A percentile compares a stretch with the other conserved stretches of the same genome.
Conservation (phyloP, 306 rosid genomes). For the Vigna radiata region DNA sequence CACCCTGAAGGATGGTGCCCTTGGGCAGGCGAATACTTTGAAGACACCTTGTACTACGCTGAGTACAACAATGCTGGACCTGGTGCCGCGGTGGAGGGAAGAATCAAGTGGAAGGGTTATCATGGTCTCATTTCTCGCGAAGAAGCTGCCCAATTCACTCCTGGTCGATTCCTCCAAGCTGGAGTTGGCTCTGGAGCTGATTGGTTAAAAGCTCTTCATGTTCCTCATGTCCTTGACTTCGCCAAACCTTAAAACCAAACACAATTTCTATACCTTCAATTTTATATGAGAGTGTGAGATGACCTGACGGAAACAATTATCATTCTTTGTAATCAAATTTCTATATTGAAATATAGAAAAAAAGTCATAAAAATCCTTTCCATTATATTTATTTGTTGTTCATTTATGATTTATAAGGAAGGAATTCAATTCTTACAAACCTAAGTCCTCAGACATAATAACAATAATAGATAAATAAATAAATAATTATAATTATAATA, state of each 20-base stretch:
- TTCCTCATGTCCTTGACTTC: constrained; percentile 39
- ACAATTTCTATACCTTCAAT: too few relatives aligned
- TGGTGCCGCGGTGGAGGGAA: constrained; percentile 46
- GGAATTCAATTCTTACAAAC: too few relatives aligned
- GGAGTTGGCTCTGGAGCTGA: neutral
- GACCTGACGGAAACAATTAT: neutral
- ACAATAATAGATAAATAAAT: too few relatives aligned
- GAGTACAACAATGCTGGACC: constrained; percentile 74
- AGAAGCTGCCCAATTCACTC: constrained; percentile 55
- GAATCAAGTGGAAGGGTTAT: constrained; percentile 67
- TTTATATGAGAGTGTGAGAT: too few relatives aligned
- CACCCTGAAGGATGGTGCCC: constrained; percentile 53
- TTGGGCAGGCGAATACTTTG: constrained; percentile 42
- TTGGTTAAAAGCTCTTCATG: constrained; percentile 49
- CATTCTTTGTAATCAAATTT: neutral
- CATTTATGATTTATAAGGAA: too few relatives aligned
- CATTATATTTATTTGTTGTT: too few relatives aligned
- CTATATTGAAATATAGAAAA: too few relatives aligned
- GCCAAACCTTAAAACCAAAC: neutral
- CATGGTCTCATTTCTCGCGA: constrained; percentile 44
- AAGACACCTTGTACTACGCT: constrained; percentile 49
- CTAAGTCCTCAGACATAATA: too few relatives aligned
- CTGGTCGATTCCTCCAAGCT: constrained; percentile 36
- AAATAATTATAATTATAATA: too few relatives aligned
- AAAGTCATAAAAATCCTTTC: too few relatives aligned